phyloP scores from a whole-genome alignment of 2,329 filamentous ascomycete species.

The Colletotrichum gloeosporioides region DNA sequence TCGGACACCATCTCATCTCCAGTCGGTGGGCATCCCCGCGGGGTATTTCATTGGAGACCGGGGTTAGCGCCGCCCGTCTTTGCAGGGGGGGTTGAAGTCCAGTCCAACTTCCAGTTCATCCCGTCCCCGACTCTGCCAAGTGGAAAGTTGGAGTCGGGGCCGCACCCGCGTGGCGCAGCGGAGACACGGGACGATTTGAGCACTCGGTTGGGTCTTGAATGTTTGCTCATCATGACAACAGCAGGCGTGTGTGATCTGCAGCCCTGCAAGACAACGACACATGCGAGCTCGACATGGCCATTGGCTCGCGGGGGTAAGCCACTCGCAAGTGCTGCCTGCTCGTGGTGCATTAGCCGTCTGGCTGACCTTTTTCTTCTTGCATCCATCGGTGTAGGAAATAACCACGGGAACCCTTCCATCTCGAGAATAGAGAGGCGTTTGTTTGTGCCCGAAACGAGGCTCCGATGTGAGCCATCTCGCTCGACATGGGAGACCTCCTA shows the following conservation, averaged over 20 bases:
- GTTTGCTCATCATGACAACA: background rate
- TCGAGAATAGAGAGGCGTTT: background rate
- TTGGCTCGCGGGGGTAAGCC: conserved; percentile 4
- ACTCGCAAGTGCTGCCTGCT: background rate
- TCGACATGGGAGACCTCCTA: background rate
- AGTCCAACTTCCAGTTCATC: background rate
- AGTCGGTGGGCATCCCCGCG: background rate
- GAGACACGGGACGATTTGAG: background rate
- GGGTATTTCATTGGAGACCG: background rate
- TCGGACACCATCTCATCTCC: background rate
- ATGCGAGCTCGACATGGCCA: background rate
- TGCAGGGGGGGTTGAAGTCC: background rate
- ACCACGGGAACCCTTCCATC: background rate
- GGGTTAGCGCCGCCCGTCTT: background rate
- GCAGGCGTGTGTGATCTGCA: background rate
- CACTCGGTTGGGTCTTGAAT: background rate
- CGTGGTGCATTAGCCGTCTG: background rate
- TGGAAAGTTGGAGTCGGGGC: background rate
- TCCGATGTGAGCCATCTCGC: background rate
- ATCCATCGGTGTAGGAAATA: background rate
- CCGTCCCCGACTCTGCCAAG: background rate
- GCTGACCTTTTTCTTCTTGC: background rate
- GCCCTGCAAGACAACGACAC: background rate
- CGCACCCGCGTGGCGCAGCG: background rate
- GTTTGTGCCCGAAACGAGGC: background rate